These are phyloP conservation scores for Nigrospora oryzae DNA, from an alignment of 2,329 filamentous ascomycete species.

Conservation along the genomic window DNA sequence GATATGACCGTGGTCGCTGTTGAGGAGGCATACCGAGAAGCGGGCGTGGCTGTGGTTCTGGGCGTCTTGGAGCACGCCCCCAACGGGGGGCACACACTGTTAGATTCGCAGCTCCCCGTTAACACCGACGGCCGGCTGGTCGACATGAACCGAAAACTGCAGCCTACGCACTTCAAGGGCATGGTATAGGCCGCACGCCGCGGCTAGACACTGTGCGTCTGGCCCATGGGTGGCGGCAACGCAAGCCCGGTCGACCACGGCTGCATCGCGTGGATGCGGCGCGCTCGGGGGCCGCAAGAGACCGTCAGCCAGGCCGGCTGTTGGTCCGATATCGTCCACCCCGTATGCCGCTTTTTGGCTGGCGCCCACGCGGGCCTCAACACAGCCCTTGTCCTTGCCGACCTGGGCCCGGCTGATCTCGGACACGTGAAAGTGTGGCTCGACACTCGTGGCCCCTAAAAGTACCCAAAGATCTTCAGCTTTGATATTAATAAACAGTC, in stretches of 20 bases:
- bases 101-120: constrained; percentile 19
- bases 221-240: constrained; percentile 19
- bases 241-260: constrained; percentile 31
- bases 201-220: constrained; percentile 15
- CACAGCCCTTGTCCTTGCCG: constrained; percentile 9
- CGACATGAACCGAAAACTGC: constrained; percentile 21
- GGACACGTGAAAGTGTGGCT: constrained; percentile 19
- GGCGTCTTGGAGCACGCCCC: constrained; percentile 16
- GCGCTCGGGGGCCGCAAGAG: constrained; percentile 17
- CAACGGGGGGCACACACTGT: constrained; percentile 14
- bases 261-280: constrained; percentile 28
- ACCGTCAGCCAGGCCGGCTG: constrained; percentile 17
- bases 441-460: constrained; percentile 18
- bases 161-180: constrained; percentile 20
- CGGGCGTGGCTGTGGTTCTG: constrained; percentile 10
- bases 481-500: constrained; percentile 5
- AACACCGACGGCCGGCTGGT: constrained; percentile 15
- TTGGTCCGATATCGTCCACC: constrained; percentile 20
- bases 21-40: constrained; percentile 9
- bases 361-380: constrained; percentile 14
- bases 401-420: constrained; percentile 17
- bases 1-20: constrained; percentile 9
- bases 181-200: constrained; percentile 20
- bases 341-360: constrained; percentile 17
- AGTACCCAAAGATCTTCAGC: constrained; percentile 17